A percentile compares a stretch with the other conserved stretches of the same genome.
Evolutionary conservation across 2,329 filamentous ascomycete species (phyloP).

Genomic region (Paraphoma sp.): DNA sequence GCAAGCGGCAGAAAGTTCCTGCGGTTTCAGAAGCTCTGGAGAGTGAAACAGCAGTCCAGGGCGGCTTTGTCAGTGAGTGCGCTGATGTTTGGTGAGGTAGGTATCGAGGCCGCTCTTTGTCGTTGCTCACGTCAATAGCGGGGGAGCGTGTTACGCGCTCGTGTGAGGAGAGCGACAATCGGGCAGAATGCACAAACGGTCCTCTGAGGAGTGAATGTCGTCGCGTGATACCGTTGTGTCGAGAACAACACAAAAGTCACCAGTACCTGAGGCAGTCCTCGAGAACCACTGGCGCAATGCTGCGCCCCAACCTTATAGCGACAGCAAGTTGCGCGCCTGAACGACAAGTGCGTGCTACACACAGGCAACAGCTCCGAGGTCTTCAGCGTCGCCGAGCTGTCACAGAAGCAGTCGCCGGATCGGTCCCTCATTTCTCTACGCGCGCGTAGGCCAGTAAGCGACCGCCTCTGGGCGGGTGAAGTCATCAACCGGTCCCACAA

Average conservation of each 20-base stretch:
- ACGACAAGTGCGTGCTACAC: constrained; percentile 3
- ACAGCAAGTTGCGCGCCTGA: constrained; percentile 4
- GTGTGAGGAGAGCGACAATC: background rate
- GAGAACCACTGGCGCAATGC: constrained; percentile 2
- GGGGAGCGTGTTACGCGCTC: background rate
- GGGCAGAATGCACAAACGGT: constrained; percentile 2
- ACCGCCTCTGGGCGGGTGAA: constrained; percentile 11
- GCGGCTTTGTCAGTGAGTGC: constrained; percentile 9
- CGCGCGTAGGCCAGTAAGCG: constrained; percentile 12
- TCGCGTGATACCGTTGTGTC: constrained; percentile 1
- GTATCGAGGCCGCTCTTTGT: background rate
- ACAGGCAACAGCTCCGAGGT: constrained; percentile 1
- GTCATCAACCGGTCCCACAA: constrained; percentile 12
- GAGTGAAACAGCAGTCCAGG: constrained; percentile 23
- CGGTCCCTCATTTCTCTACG: constrained; percentile 6
- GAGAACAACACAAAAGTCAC: background rate
- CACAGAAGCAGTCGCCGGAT: constrained; percentile 17
- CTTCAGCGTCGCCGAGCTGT: constrained; percentile 15
- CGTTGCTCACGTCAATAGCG: background rate
- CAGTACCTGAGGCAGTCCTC: constrained; percentile 3
- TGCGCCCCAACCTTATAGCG: constrained; percentile 21
- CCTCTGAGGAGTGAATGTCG: constrained; percentile 1
- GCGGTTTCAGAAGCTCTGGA: constrained; percentile 26
- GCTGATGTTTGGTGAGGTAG: too few relatives aligned
- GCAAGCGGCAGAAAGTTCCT: constrained; percentile 14